Evolutionary conservation across 345 rosid genomes (phyloP), one percentile per base, ranked within the genome.

Genomic region (Carallia pectinifolia): DNA sequence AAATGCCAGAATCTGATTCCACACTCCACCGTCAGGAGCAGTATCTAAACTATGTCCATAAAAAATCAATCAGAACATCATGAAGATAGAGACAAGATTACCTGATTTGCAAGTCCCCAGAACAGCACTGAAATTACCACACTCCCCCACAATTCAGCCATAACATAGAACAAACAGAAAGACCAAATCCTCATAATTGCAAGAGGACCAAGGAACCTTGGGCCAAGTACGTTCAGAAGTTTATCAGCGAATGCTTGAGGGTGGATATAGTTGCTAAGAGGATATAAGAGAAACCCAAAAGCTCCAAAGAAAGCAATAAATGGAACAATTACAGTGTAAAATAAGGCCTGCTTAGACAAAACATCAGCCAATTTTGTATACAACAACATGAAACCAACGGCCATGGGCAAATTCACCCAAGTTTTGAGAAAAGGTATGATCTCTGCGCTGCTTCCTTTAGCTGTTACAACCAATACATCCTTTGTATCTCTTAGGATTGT

Each of bases 61-160:
- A 67, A 30, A 70, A 69, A 64, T 29, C 50, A 52, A 60, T 39
- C 37, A 19, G 66, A 65, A 17, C 54, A 75, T 3, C 4, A 62
- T 61, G 38, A 48, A 64, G 19, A 62, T 38, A n/a, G 66, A 59
- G 54, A 37, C 40, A 40, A 61, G 67, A 55, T 77, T 69, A 91
- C 98, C 97, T 94, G 98, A 87, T 94, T 94, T 38, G 98, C 98
- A 62, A 91, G 87, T 9, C 98, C 98, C 98, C 98, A 94, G 67
- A 94, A 94, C 38, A 94, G 89, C 78, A 94, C 98, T 29, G 98
- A 94, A 71, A 94, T 66, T 50, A 94, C 98, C 39, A 94, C 98
- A 40, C 98, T 94, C 29, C 98, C 98, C 97, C 98, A 94, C 79
- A 91, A 87, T 79, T 94, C 98, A 79, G 97, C 98, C 98, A 94